Base-by-base conservation (phyloP, 1,139 yeast species). In the Saccharomycopsis crataegensis region DNA sequence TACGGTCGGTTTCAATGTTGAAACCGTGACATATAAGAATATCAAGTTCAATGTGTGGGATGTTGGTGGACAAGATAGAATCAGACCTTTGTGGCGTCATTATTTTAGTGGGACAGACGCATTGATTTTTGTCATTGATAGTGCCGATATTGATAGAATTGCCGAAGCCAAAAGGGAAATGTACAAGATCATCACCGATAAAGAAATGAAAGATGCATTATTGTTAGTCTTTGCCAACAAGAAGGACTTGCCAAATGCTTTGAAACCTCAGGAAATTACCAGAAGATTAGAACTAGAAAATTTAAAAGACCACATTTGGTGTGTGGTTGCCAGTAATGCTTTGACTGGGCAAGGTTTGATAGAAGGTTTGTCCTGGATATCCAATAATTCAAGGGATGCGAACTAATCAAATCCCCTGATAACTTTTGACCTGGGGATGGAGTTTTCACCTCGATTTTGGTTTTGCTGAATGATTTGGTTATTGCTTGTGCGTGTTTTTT, bases 1-100 rank as follows among this genome's bases (percentile, higher is more conserved):
- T 32, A 91, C 96, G 0, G 96, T 90, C 33, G 97, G 96, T 1
- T 91, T 88, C 72, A 90, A 90, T 69, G 96, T 90, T 55, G 97
- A 91, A 69, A 88, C 96, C 8, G 90, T 91, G 61, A 83, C 86
- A 58, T 91, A 86, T 68, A 87, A 86, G 68, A 88, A 88, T 67
- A 83, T 90, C 58, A 82, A 87, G 57, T 89, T 90, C 75, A 93
- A 93, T 59, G 94, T 93, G 61, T 91, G 97, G 97, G 97, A 90
- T 69, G 94, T 94, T 56, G 97, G 96, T 71, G 97, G 96, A 67
- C 96, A 89, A 71, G 95, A 88, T 64, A 76, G 95, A 67, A 80
- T 88, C 61, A 78, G 96, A 64, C 96, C 96, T 0, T 74, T 90
- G 53, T 90, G 98, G 97, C 81, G 97, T 68, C 96, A 90, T 67